These are phyloP conservation scores for Beauveria bassiana DNA, from an alignment of 2,329 filamentous ascomycete genomes.

Conservation along the genomic window DNA sequence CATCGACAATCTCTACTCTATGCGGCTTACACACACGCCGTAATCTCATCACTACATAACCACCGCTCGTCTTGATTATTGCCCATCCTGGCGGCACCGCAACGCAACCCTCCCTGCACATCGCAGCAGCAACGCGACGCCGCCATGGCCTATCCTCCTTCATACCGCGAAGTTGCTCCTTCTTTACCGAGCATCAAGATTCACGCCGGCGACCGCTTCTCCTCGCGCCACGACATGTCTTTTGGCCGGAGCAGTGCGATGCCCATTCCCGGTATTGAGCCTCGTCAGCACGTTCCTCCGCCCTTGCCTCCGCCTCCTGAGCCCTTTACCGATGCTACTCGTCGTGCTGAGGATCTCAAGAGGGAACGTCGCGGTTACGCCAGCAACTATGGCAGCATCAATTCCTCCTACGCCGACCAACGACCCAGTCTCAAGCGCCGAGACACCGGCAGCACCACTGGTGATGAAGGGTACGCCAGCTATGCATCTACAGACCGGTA, in stretches of 20 bases:
- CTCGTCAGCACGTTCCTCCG: constrained; percentile 31
- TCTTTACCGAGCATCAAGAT: constrained; percentile 31
- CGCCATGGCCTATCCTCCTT: constrained; percentile 29
- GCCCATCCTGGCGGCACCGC: background rate
- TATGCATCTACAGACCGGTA: constrained; percentile 33
- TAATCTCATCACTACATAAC: constrained; percentile 5
- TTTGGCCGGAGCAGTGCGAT: constrained; percentile 30
- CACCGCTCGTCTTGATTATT: background rate
- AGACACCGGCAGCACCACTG: constrained; percentile 19
- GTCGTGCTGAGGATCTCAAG: constrained; percentile 22
- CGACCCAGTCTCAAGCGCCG: constrained; percentile 25
- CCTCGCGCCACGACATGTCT: constrained; percentile 24
- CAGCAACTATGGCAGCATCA: constrained; percentile 35
- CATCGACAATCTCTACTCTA: background rate
- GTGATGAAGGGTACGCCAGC: constrained; percentile 38
- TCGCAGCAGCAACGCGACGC: background rate
- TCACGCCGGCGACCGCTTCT: constrained; percentile 22
- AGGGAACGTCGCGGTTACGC: constrained; percentile 20
- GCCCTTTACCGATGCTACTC: constrained; percentile 27
- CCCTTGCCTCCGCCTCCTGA: constrained; percentile 39
- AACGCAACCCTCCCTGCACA: background rate
- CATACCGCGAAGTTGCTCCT: constrained; percentile 27
- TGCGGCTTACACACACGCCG: constrained; percentile 5
- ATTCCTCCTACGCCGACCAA: constrained; percentile 27
- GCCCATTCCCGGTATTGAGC: constrained; percentile 33